A percentile compares a stretch with the other conserved stretches of the same genome.
Evolutionary conservation across 2,329 filamentous ascomycete genomes (phyloP).

Genomic region (Colletotrichum gloeosporioides): DNA sequence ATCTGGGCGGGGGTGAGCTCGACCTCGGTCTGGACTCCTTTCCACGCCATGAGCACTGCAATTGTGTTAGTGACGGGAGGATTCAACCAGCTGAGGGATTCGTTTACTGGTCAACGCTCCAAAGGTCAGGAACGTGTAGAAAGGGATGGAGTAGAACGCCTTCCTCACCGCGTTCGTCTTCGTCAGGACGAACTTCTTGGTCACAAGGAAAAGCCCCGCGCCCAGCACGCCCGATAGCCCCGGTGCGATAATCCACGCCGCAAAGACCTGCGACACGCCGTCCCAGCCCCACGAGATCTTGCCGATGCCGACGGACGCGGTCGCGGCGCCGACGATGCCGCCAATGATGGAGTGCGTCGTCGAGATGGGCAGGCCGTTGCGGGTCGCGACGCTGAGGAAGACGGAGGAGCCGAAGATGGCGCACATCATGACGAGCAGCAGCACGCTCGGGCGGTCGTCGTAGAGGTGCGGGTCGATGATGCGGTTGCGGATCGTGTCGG

Average conservation of each 20-base stretch:
- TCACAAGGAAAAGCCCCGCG: slow-evolving; percentile 36
- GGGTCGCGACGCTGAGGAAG: slow-evolving; percentile 59
- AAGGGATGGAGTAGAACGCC: slow-evolving; percentile 36
- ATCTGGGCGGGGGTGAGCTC: slow-evolving; percentile 27
- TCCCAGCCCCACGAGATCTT: slow-evolving; percentile 42
- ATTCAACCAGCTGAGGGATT: not conserved
- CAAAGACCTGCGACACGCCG: slow-evolving; percentile 43
- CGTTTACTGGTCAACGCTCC: slow-evolving; percentile 37
- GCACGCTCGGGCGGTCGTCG: slow-evolving; percentile 47
- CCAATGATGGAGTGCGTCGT: slow-evolving; percentile 60
- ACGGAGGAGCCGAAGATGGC: slow-evolving; percentile 54
- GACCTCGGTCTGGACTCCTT: slow-evolving; percentile 32
- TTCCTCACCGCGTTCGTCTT: slow-evolving; percentile 34
- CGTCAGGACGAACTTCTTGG: slow-evolving; percentile 36
- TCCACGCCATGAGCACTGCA: slow-evolving; percentile 58
- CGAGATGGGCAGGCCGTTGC: slow-evolving; percentile 56
- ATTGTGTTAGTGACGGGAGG: not conserved
- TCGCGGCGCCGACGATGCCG: slow-evolving; percentile 40
- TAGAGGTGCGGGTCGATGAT: slow-evolving; percentile 51
- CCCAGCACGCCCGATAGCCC: slow-evolving; percentile 37
- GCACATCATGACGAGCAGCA: slow-evolving; percentile 61
- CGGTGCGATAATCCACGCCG: slow-evolving; percentile 42
- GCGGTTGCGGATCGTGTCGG: slow-evolving; percentile 52
- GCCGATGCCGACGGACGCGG: slow-evolving; percentile 37
- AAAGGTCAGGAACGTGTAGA: slow-evolving; percentile 43